Conservation (phyloP, 2,329 filamentous ascomycete genomes). For the Cladobotryum mycophilum region DNA sequence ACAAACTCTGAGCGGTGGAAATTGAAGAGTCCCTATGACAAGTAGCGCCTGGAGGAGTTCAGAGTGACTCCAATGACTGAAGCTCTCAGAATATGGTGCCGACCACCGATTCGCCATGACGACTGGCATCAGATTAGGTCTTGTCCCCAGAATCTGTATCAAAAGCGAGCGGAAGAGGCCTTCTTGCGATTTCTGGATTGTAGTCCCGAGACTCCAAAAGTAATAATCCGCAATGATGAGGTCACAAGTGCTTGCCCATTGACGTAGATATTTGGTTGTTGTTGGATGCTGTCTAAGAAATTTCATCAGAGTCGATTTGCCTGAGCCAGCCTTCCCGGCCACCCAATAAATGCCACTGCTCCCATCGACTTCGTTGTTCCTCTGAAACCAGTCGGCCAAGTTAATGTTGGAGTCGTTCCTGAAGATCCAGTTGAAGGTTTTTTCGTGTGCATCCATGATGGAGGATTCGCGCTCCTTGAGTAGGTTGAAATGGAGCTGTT, state of each 20-base stretch:
- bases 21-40: not conserved
- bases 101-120: conserved; percentile 1
- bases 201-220: conserved; percentile 12
- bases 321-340: conserved; percentile 28
- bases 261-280: not conserved
- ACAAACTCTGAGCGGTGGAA: conserved; percentile 4
- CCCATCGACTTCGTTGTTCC: not conserved
- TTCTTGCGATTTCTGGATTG: conserved; percentile 13
- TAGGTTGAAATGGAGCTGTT: conserved; percentile 1
- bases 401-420: conserved; percentile 3
- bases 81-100: not conserved
- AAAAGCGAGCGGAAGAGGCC: conserved; percentile 11
- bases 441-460: conserved; percentile 4
- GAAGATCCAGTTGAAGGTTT: conserved; percentile 24
- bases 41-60: conserved; percentile 3
- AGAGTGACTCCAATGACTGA: not conserved
- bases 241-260: not conserved
- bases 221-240: conserved; percentile 9
- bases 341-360: conserved; percentile 20
- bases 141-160: conserved; percentile 9
- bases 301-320: conserved; percentile 38
- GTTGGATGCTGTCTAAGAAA: conserved; percentile 9
- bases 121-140: not conserved
- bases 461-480: conserved; percentile 1
- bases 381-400: conserved; percentile 18